Evolutionary conservation across 78 protist genomes (phyloP), one percentile per base, ranked within the genome.

Genomic region (Dictyostelium citrinum): DNA sequence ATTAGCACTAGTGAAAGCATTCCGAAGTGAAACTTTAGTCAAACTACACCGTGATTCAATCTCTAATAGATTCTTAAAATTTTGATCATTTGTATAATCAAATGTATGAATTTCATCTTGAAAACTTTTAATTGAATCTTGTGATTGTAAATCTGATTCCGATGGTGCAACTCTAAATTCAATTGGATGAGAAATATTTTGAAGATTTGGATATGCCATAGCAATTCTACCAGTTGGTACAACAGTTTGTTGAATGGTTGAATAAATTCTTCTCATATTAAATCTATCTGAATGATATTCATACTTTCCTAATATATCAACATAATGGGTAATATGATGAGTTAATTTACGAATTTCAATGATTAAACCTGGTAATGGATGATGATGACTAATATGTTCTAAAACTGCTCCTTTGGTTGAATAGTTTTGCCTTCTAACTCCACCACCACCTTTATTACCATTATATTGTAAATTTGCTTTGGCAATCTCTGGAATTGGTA

Each of bases 161-260:
- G 64, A 20, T 17, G 93, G 85, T 2, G 76, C 70, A 2, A 5
- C 29, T 22, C 16, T 61, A 46, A 88, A 88, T 35, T 76, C 84
- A 16, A 88, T 45, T 45, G 93, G 85, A 45, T 76, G 79, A 6
- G 93, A 70, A 33, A 88, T 88, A 14, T 81, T 77, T 46, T 91
- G 95, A 14, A 91, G 76, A 41, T 91, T 91, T 27, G 95, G 95
- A 76, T 45, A 78, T 8, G 37, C 85, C 88, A 91, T 84, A 12
- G 95, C 55, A 24, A 91, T 43, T 29, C 95, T 22, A 20, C 95
- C 95, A 24, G 95, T 91, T 39, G 95, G 95, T 17, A 91, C 95
- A 51, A 80, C 67, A 2, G 95, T 91, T 55, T 91, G 95, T 20
- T 39, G 68, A 41, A 91, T 84, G 17, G 95, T 91, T 24, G 95